Evolutionary conservation across 495 filamentous ascomycete genomes (phyloP).

Genomic region (Aspergillus steynii): DNA sequence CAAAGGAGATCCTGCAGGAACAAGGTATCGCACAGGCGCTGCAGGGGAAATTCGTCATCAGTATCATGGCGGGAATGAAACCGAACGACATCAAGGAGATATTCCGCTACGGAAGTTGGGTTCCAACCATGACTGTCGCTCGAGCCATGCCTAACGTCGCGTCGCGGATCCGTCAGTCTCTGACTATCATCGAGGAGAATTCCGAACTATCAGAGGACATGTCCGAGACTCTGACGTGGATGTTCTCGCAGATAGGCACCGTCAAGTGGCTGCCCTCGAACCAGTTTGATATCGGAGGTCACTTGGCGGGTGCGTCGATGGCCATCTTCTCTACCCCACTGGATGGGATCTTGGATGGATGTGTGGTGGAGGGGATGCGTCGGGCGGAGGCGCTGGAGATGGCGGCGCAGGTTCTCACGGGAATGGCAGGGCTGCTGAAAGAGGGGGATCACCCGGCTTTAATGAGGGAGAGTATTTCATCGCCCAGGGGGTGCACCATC

Average conservation of each 20-base stretch:
- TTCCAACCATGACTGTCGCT: constrained; percentile 14
- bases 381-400: constrained; percentile 37
- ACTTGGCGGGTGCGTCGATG: constrained; percentile 33
- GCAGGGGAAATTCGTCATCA: constrained; percentile 76
- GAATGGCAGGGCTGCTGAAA: constrained; percentile 33
- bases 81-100: constrained; percentile 57
- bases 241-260: constrained; percentile 31
- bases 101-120: no score
- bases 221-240: constrained; percentile 22
- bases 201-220: constrained; percentile 11
- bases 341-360: constrained; percentile 42
- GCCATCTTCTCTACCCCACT: constrained; percentile 35
- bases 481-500: constrained; percentile 39
- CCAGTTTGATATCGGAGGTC: constrained; percentile 32
- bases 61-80: constrained; percentile 80
- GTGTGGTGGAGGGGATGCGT: constrained; percentile 38
- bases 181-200: constrained; percentile 34
- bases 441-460: constrained; percentile 35
- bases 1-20: constrained; percentile 27
- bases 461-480: constrained; percentile 38
- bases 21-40: constrained; percentile 40
- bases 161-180: constrained; percentile 33
- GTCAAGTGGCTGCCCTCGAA: constrained; percentile 30
- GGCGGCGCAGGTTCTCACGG: constrained; percentile 30
- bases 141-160: constrained; percentile 41